Conservation (phyloP, 805 yeast species). For the Debaryomyces castellii region DNA sequence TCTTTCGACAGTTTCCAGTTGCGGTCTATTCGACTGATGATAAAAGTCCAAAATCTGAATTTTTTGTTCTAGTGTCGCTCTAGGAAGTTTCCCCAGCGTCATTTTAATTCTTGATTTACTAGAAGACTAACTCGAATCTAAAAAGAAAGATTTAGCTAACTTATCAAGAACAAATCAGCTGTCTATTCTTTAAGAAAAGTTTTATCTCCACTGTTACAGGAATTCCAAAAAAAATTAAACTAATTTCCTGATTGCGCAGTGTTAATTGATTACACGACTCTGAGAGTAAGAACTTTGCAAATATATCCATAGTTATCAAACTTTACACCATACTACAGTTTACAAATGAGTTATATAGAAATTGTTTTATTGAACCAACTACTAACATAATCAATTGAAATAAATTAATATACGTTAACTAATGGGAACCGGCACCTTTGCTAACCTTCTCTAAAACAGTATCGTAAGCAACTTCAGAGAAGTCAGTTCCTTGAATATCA, state of each 20-base stretch:
- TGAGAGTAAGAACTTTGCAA: no score
- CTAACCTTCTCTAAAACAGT: conserved; percentile 87
- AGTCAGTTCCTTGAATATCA: conserved; percentile 98
- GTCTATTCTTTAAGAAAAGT: background rate
- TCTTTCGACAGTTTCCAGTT: conserved; percentile 56
- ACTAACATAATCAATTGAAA: background rate
- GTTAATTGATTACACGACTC: conserved; percentile 9
- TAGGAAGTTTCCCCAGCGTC: conserved; percentile 30
- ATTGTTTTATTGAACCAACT: background rate
- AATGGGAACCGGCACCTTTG: conserved; percentile 61
- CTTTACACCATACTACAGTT: background rate
- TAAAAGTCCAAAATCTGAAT: conserved; percentile 53
- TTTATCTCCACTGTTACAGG: background rate
- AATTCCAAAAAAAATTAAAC: conserved; percentile 4
- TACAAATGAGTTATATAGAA: background rate
- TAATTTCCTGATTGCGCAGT: conserved; percentile 12
- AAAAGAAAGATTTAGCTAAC: background rate
- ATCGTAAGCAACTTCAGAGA: conserved; percentile 94
- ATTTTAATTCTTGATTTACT: conserved; percentile 4
- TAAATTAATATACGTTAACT: background rate
- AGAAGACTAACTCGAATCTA: background rate
- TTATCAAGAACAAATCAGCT: background rate
- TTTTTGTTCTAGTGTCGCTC: conserved; percentile 62
- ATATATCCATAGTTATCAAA: background rate
- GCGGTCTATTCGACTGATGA: conserved; percentile 50